Conservation (phyloP, 768 basidiomycete genomes). For the Mycena leptocephala region DNA sequence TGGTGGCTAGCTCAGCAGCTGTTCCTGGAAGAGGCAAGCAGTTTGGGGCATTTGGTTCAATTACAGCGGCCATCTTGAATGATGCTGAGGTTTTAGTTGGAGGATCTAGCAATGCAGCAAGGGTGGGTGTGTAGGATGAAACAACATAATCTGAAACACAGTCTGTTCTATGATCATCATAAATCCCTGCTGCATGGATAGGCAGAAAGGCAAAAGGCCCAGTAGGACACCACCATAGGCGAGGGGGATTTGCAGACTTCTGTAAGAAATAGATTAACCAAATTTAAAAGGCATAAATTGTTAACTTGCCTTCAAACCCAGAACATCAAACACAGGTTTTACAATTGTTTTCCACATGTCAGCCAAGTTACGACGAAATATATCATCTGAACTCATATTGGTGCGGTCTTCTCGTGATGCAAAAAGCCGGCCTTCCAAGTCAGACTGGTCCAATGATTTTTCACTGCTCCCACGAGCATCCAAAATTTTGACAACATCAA, state of each 20-base stretch:
- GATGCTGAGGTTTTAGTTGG: background rate
- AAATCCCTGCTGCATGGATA: constrained; percentile 37
- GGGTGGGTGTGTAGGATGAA: constrained; percentile 39
- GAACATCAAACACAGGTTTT: background rate
- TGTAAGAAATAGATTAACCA: background rate
- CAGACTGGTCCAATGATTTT: background rate
- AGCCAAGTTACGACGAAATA: background rate
- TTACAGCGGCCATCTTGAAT: constrained; percentile 19
- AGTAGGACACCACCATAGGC: constrained; percentile 25
- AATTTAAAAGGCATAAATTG: background rate
- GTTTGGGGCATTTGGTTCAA: constrained; percentile 17
- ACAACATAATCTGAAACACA: constrained; percentile 31
- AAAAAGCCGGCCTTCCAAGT: background rate
- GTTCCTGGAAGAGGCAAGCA: background rate
- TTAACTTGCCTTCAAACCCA: constrained; percentile 7
- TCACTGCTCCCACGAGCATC: background rate
- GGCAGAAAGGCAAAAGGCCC: constrained; percentile 24
- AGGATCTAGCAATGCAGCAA: constrained; percentile 20
- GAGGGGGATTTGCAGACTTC: constrained; percentile 6
- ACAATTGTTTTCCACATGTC: constrained; percentile 11
- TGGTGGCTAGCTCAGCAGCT: background rate
- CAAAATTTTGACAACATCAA: background rate
- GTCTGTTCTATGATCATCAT: background rate
- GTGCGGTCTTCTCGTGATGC: background rate
- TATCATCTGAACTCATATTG: background rate